Evolutionary conservation across 257 asterid species (phyloP).

Genomic region (Ilex asprella): DNA sequence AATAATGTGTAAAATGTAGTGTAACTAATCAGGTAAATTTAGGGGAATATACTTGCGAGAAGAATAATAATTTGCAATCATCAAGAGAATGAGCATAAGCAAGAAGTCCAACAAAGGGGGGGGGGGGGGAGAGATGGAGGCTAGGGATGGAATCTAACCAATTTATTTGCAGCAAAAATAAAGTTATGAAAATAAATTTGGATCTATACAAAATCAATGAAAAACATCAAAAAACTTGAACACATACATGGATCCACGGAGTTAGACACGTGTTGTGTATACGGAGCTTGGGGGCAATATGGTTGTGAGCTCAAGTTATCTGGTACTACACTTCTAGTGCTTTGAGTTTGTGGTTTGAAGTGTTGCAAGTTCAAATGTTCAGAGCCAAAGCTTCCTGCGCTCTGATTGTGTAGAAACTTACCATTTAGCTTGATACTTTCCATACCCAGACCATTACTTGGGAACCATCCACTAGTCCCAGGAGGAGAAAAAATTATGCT

Average conservation of each 20-base stretch:
- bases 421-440: neutral
- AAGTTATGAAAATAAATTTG: no score
- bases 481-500: neutral
- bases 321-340: neutral
- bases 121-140: neutral
- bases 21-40: no score
- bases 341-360: neutral
- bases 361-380: neutral
- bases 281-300: neutral
- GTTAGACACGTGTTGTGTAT: neutral
- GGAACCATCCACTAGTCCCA: neutral
- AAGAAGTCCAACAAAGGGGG: no score
- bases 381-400: neutral
- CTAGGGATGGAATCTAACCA: no score
- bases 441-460: neutral
- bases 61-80: no score
- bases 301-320: neutral
- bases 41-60: no score
- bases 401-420: neutral
- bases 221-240: no score
- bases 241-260: neutral
- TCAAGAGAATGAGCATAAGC: no score
- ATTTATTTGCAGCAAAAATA: no score
- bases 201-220: no score
- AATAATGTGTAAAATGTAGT: no score